These are phyloP conservation scores for Neurospora sp. DNA, from an alignment of 495 filamentous ascomycete species.

Conservation along the genomic window DNA sequence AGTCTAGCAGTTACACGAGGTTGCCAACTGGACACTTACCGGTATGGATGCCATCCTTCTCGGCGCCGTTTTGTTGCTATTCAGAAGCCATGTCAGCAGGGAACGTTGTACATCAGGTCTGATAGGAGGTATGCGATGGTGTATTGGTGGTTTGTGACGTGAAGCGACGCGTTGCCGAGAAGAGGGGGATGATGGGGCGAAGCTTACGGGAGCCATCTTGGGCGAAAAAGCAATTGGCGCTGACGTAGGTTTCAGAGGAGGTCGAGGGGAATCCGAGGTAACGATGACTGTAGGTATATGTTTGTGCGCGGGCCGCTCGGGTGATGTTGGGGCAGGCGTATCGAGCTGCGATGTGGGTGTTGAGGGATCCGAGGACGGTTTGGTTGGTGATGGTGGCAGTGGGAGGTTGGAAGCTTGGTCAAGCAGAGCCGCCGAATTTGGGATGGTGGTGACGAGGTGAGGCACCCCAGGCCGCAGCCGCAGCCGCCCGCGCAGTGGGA, in stretches of 20 bases:
- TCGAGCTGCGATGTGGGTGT: slow-evolving; percentile 18
- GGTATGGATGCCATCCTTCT: slow-evolving; percentile 27
- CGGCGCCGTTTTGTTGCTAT: slow-evolving; percentile 24
- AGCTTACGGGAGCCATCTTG: slow-evolving; percentile 55
- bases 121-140: not conserved
- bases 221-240: slow-evolving; percentile 26
- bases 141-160: not conserved
- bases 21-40: slow-evolving; percentile 19
- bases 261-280: slow-evolving; percentile 18
- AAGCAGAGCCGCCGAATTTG: slow-evolving; percentile 3
- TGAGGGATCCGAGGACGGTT: slow-evolving; percentile 12
- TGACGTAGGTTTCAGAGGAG: slow-evolving; percentile 16
- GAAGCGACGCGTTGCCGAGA: not conserved
- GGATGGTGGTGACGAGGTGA: slow-evolving; percentile 1
- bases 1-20: not conserved
- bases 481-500: slow-evolving; percentile 1
- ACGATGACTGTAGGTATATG: slow-evolving; percentile 11
- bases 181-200: slow-evolving; percentile 2
- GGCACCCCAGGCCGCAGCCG: slow-evolving; percentile 3
- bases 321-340: slow-evolving; percentile 16
- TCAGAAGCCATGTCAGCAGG: not conserved
- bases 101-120: not conserved
- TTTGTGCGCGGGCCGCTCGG: slow-evolving; percentile 7
- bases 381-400: slow-evolving; percentile 29
- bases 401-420: slow-evolving; percentile 29